phyloP scores from a whole-genome alignment of 768 basidiomycete genomes.

The Panellus pusillus region DNA sequence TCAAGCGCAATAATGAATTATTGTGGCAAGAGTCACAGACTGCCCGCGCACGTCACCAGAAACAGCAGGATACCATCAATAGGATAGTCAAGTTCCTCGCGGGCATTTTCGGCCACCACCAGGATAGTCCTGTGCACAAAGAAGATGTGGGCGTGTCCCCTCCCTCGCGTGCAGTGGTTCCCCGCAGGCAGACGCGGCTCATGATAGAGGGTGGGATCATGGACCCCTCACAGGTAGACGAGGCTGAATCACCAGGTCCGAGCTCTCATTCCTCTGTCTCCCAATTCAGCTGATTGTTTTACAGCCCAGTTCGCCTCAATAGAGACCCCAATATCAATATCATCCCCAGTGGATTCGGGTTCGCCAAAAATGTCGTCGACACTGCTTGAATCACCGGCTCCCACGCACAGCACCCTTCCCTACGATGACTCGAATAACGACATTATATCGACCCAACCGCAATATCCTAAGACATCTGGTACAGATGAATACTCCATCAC shows the following conservation, averaged over 20 bases:
- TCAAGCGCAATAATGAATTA: constrained; percentile 83
- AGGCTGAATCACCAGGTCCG: constrained; percentile 32
- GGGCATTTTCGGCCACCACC: constrained; percentile 74
- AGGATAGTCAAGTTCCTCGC: constrained; percentile 94
- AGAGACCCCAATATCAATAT: constrained; percentile 16
- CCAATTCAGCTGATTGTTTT: not conserved
- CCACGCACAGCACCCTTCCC: constrained; percentile 26
- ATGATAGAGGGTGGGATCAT: constrained; percentile 62
- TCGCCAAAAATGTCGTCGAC: constrained; percentile 10
- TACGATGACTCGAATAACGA: constrained; percentile 19
- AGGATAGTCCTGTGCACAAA: constrained; percentile 38
- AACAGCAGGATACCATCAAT: constrained; percentile 95
- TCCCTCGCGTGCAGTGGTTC: constrained; percentile 44
- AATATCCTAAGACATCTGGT: constrained; percentile 15
- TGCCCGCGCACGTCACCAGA: constrained; percentile 78
- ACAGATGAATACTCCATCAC: constrained; percentile 27
- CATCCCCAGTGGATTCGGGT: constrained; percentile 14
- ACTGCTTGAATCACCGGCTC: constrained; percentile 7
- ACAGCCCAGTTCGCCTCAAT: constrained; percentile 16
- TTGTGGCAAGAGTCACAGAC: constrained; percentile 92
- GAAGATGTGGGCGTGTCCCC: constrained; percentile 30
- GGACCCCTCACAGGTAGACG: constrained; percentile 45
- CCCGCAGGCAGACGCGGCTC: constrained; percentile 52
- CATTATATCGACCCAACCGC: constrained; percentile 15
- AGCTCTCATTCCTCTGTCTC: constrained; percentile 8